phyloP scores from a whole-genome alignment of 176 grass and related monocot species.

The Phragmites australis region DNA sequence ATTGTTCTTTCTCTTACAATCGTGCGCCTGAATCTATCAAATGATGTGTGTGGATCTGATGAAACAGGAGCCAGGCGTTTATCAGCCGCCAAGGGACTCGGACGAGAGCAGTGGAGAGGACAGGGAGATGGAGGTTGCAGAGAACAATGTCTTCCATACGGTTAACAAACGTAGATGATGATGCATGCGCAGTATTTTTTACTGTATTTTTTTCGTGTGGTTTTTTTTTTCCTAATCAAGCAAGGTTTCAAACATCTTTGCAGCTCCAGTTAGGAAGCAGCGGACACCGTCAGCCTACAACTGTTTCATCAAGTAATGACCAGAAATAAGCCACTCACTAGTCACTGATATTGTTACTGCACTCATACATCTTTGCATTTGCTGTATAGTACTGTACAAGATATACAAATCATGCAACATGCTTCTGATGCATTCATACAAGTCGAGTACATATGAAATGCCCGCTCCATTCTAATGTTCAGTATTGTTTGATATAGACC shows the following conservation, averaged over 20 bases:
- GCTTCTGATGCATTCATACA: background rate
- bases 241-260: background rate
- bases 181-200: background rate
- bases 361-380: background rate
- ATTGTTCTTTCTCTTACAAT: background rate
- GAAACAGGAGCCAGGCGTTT: constrained; percentile 43
- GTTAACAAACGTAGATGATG: constrained; percentile 54
- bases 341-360: background rate
- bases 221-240: background rate
- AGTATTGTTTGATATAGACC: background rate
- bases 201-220: background rate
- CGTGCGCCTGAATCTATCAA: background rate
- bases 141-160: background rate
- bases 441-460: background rate
- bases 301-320: constrained; percentile 67
- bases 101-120: constrained; percentile 43
- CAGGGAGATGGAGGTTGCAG: background rate
- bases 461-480: background rate
- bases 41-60: background rate
- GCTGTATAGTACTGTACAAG: background rate
- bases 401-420: background rate
- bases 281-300: constrained; percentile 74
- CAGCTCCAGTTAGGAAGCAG: constrained; percentile 67
- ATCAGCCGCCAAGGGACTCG: constrained; percentile 33
- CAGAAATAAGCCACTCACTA: background rate